Conservation (phyloP, 179 eudicot species). For the Drosera spatulata region DNA sequence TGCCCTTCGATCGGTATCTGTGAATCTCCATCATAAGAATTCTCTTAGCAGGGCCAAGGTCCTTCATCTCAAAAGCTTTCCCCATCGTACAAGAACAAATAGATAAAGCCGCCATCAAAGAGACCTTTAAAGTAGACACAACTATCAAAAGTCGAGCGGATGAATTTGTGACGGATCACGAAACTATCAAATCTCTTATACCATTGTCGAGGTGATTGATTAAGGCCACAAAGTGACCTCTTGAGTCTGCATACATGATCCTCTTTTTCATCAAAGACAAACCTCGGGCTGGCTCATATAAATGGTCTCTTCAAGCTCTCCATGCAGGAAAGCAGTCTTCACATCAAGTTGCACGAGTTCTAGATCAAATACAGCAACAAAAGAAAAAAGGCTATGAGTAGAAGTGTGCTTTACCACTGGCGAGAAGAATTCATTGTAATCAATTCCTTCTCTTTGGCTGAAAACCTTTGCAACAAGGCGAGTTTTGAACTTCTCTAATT, state of each 20-base stretch:
- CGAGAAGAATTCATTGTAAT: neutral
- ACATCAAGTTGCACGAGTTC: neutral
- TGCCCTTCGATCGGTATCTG: no score
- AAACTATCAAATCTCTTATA: no score
- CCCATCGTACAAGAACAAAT: no score
- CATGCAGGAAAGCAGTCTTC: neutral
- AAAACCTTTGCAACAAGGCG: neutral
- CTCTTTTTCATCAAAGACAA: neutral
- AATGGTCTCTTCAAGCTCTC: neutral
- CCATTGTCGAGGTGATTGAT: no score
- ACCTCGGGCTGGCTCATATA: constrained; percentile 2
- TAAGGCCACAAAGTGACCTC: no score
- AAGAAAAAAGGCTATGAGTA: neutral
- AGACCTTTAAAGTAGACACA: neutral
- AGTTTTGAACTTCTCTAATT: neutral
- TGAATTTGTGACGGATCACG: no score
- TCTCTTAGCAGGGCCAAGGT: no score
- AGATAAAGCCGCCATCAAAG: neutral
- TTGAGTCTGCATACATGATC: no score
- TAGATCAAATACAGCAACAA: neutral
- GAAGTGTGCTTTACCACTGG: neutral
- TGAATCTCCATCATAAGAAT: no score
- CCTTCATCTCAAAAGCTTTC: no score
- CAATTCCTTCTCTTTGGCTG: neutral
- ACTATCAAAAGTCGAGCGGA: no score